Conservation (phyloP, 2,329 filamentous ascomycete genomes). For the Cadophora malorum region DNA sequence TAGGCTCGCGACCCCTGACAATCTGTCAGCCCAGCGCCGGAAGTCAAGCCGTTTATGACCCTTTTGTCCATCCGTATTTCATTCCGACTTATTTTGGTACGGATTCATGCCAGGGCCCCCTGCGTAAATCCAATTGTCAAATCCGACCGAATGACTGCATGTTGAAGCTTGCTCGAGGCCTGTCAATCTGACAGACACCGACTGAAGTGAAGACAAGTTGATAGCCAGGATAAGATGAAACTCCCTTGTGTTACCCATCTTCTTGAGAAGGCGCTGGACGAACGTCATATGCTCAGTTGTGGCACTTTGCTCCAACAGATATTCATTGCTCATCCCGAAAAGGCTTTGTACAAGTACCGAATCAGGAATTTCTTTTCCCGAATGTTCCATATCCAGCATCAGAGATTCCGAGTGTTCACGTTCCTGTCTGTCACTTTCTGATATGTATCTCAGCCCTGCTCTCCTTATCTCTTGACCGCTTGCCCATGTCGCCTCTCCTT, state of each 20-base stretch:
- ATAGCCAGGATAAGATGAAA: constrained; percentile 9
- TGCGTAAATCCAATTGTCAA: background rate
- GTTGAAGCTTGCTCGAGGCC: constrained; percentile 3
- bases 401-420: background rate
- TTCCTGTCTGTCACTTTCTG: background rate
- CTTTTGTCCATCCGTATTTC: background rate
- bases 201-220: background rate
- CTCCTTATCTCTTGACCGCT: constrained; percentile 18
- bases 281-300: constrained; percentile 4
- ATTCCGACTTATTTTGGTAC: background rate
- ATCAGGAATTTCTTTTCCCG: background rate
- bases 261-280: background rate
- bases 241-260: background rate
- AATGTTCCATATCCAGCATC: background rate
- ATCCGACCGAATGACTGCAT: constrained; percentile 7
- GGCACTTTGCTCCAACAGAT: background rate
- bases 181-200: background rate
- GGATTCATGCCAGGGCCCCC: background rate
- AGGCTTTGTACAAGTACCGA: constrained; percentile 1
- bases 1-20: background rate
- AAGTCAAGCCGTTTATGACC: background rate
- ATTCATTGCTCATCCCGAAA: background rate
- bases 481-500: background rate
- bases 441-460: background rate
- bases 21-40: constrained; percentile 3